Evolutionary conservation across 202 grass and related monocot species (phyloP), one percentile per base, ranked within the genome.

Genomic region (Panicum virgatum): DNA sequence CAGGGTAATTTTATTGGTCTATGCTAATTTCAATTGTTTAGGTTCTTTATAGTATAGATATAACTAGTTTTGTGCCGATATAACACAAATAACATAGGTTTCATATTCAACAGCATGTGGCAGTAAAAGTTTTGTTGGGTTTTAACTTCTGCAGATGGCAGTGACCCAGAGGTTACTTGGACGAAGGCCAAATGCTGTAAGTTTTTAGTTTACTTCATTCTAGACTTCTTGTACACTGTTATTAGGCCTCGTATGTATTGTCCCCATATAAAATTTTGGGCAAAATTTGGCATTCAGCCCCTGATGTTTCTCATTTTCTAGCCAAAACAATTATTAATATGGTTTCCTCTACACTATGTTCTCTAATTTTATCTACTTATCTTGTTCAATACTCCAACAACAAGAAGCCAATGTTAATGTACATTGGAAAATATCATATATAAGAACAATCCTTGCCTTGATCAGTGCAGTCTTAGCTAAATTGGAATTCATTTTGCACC

Each of bases 181-280:
- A 66, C 52, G 13, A 53, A 91, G 75, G 80, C 53, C 27, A 11
- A 91, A 73, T 87, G 76, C 75, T 89, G 92, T 94, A 86, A 91
- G 92, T 84, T 68, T 60, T 81, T 78, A 72, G 8, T 76, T 83
- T 73, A 46, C 0, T 76, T 70, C 26, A 43, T 70, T 59, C 2
- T 34, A 4, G 2, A 34, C 3, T 34, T 34, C 32, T 26, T 85
- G 37, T 75, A 53, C 75, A 66, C 26, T 82, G 75, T 47, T 57
- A 65, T 60, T 80, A 62, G 19, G 66, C n/a, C 16, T 72, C 44
- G 19, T 30, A 39, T 15, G 2, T 45, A 37, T 18, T n/a, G 7
- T 53, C 76, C 62, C 25, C 8, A 46, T 34, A 72, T 82, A 54
- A 26, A 83, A 27, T 65, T 64, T n/a, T 72, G 40, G 12, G 47